Evolutionary conservation across 805 yeast species (phyloP).

Genomic region (Pichia cephalocereana): DNA sequence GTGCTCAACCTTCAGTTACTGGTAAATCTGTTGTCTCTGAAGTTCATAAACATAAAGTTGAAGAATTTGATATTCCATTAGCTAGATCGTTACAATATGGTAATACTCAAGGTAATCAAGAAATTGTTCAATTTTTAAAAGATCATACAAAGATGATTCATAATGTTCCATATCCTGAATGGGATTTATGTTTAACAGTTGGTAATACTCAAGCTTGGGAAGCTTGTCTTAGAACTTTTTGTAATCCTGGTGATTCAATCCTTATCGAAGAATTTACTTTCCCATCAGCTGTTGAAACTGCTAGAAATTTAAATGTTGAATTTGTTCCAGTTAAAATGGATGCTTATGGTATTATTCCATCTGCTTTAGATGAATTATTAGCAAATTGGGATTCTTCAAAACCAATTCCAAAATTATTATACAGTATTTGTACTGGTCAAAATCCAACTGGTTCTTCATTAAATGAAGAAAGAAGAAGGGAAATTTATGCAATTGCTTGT

Average conservation of each 20-base stretch:
- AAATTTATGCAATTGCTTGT: constrained; percentile 67
- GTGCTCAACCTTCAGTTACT: constrained; percentile 41
- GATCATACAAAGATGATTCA: constrained; percentile 63
- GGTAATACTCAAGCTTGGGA: constrained; percentile 97
- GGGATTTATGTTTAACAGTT: constrained; percentile 63
- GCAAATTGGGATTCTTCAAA: constrained; percentile 47
- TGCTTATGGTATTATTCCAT: constrained; percentile 53
- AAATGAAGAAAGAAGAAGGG: constrained; percentile 63
- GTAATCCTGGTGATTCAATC: constrained; percentile 52
- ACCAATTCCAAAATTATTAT: constrained; percentile 74
- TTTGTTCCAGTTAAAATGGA: constrained; percentile 65
- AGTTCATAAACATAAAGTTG: constrained; percentile 33
- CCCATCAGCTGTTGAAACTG: constrained; percentile 65
- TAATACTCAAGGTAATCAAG: constrained; percentile 69
- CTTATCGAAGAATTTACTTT: constrained; percentile 73
- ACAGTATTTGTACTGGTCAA: constrained; percentile 94
- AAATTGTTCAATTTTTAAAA: constrained; percentile 53
- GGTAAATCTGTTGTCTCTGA: constrained; percentile 28
- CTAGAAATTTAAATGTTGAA: constrained; percentile 49
- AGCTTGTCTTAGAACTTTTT: constrained; percentile 56
- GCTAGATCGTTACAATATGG: constrained; percentile 92
- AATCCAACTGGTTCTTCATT: constrained; percentile 94
- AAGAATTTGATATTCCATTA: constrained; percentile 58
- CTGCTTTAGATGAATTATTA: constrained; percentile 43
- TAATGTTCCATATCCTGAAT: constrained; percentile 48